phyloP scores from a whole-genome alignment of 2,329 filamentous ascomycete species.

The Sclerotinia subarctica region DNA sequence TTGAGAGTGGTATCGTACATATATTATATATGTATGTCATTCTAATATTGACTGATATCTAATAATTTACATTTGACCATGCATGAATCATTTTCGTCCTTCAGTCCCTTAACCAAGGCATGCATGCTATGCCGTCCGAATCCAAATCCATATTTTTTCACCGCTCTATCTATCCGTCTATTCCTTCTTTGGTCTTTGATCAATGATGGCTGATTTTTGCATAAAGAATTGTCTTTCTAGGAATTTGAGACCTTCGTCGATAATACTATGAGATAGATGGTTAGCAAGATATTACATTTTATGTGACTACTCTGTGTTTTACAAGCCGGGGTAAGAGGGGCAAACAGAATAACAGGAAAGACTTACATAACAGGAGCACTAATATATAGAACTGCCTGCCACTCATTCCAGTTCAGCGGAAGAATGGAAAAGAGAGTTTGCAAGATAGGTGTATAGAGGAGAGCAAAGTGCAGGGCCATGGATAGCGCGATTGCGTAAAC shows the following conservation, averaged over 20 bases:
- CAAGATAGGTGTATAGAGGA: slow-evolving; percentile 87
- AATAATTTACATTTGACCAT: slow-evolving; percentile 28
- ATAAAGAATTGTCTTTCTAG: slow-evolving; percentile 54
- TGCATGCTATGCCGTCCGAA: not conserved
- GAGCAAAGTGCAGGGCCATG: slow-evolving; percentile 91
- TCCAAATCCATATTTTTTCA: not conserved
- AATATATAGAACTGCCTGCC: slow-evolving; percentile 85
- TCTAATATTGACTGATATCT: slow-evolving; percentile 34
- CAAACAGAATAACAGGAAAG: not conserved
- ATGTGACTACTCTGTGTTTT: too few relatives aligned
- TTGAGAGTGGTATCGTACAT: not conserved
- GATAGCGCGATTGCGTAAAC: slow-evolving; percentile 90
- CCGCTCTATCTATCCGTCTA: slow-evolving; percentile 21
- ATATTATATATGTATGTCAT: slow-evolving; percentile 26
- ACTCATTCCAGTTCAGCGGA: slow-evolving; percentile 80
- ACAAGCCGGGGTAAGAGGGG: not conserved
- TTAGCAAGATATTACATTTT: not conserved
- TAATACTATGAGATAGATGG: slow-evolving; percentile 45
- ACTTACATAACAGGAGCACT: slow-evolving; percentile 91
- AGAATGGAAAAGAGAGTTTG: slow-evolving; percentile 88
- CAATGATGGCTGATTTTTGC: slow-evolving; percentile 35
- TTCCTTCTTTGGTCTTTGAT: slow-evolving; percentile 37
- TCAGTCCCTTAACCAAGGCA: too few relatives aligned
- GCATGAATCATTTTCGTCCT: too few relatives aligned
- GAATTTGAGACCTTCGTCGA: slow-evolving; percentile 66